Base-by-base conservation (phyloP, 805 yeast species). In the Teunomyces pallodes region DNA sequence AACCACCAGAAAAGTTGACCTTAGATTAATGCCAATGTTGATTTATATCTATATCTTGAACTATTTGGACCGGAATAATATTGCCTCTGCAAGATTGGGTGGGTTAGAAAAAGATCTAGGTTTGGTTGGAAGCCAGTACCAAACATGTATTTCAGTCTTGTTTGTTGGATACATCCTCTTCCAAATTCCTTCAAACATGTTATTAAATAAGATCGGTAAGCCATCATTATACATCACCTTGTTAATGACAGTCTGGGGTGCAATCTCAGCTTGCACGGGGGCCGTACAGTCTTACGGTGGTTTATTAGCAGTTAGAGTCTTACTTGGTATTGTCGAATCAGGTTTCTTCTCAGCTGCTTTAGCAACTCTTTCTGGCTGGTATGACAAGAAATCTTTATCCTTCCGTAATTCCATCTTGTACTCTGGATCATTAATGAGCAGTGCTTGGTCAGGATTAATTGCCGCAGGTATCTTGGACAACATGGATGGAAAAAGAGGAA, bases 361-460 rank as follows among this genome's bases (percentile, higher is more conserved):
- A 41, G 77, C 72, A 52, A 75, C 73, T 33, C 60, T 80, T 45
- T 78, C 83, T 1, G 76, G 79, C 51, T 80, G 84, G 84, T 80
- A 80, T 57, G 74, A 77, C 12, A 65, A 76, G 49, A 73, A 67
- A 49, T 81, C 79, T 48, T 61, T 80, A 36, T 72, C 82, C 16
- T 62, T 75, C 42, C 66, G 84, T 54, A 76, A 78, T 45, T 72
- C 83, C 8, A 65, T 80, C 46, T 64, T 79, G 39, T 76, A 76
- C 55, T 71, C 79, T 14, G 83, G 84, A 24, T 74, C 81, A 9
- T 65, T 76, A 45, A 63, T 72, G 48, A 74, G 81, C 28, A 81
- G 84, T 40, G 83, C 83, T 1, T 75, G 78, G 52, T 68, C 81
- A 13, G 83, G 83, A 9, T 66, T 80, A 47, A 76, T 80, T 47